These are phyloP conservation scores for Coniella lustricola DNA, from an alignment of 2,329 filamentous ascomycete genomes.

Conservation along the genomic window DNA sequence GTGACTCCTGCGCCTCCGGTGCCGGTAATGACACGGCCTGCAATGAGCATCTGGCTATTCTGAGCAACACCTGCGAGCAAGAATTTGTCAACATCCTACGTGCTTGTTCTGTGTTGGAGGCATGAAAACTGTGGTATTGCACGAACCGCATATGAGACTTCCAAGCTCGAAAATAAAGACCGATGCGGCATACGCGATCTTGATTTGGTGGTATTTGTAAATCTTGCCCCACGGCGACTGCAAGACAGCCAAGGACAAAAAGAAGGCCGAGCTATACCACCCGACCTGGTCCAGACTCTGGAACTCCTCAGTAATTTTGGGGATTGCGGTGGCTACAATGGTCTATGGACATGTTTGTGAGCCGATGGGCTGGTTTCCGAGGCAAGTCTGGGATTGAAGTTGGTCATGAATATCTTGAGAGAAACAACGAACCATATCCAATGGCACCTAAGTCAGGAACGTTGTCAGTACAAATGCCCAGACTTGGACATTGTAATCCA, in stretches of 20 bases:
- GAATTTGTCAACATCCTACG: too few relatives aligned
- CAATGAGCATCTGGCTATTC: conserved; percentile 38
- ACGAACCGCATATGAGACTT: neutral
- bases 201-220: neutral
- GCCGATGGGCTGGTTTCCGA: too few relatives aligned
- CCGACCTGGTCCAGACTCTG: neutral
- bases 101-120: too few relatives aligned
- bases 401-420: too few relatives aligned
- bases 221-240: neutral
- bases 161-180: neutral
- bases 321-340: neutral
- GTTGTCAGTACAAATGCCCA: neutral
- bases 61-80: conserved; percentile 32
- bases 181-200: neutral
- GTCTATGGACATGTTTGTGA: too few relatives aligned
- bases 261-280: neutral
- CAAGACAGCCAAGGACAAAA: neutral
- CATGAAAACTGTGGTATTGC: too few relatives aligned
- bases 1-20: conserved; percentile 40
- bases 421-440: neutral
- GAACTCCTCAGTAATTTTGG: neutral
- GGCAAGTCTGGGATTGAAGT: too few relatives aligned
- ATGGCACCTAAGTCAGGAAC: neutral
- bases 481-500: neutral
- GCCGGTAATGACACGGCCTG: conserved; percentile 38